Base-by-base conservation (phyloP, 2,329 filamentous ascomycete genomes). In the Pseudogymnoascus pannorum region DNA sequence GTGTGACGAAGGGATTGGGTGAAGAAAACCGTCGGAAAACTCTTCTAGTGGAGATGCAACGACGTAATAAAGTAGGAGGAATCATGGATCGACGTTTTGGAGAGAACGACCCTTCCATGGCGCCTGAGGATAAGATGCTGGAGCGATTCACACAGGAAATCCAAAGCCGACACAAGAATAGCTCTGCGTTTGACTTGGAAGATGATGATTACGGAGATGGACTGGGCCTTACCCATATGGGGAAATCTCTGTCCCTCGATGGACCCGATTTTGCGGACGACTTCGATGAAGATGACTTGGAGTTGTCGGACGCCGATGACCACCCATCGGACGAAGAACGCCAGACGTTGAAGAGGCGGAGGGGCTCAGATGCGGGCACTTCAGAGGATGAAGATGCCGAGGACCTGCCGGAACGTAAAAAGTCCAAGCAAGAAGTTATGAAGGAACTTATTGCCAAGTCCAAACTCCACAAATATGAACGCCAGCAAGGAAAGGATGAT, bases 371-470 rank as follows among this genome's bases (percentile, higher is more conserved):
- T 20, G 75, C 78, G 29, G 80, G 76, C 0, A 76, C 75, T 29
- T 77, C 79, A 58, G 80, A 78, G 2, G 79, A 75, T 4, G 78
- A 79, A 5, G 77, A 75, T n/a, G 80, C 78, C 2, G 77, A 76
- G 3, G 78, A 78, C 5, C 77, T 87, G 65, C 92, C 91, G 0
- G 88, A 93, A 68, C 83, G 88, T 63, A 97, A 96, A 75, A 99
- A 97, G 78, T 87, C 87, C 2, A 97, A 97, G 76, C 89, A 94
- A 60, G 94, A 99, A 74, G 90, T 99, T 58, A 97, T 97, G 91
- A 89, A 96, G 70, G 95, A 99, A 74, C 82, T 99, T 64, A 97
- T 99, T 67, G 91, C 92, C 64, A 99, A 99, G 75, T 97, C 93
- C 1, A 99, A 99, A 72, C 81, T 90, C 64, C 84, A 97, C 81